Evolutionary conservation across 179 eudicot species (phyloP).

Genomic region (Silene vulgaris): DNA sequence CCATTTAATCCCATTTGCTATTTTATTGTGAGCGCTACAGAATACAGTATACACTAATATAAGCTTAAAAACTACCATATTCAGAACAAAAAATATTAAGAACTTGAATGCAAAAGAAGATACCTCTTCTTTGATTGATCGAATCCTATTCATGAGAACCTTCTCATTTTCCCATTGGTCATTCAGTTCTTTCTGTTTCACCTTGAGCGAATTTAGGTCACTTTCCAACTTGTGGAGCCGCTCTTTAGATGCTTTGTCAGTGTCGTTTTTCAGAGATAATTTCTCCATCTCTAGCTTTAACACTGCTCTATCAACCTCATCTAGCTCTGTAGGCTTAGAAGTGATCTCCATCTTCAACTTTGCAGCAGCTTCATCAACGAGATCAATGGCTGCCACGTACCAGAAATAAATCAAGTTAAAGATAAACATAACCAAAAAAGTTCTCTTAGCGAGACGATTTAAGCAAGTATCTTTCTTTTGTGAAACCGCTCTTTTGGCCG

Average conservation of each 20-base stretch:
- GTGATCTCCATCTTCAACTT: constrained; percentile 98
- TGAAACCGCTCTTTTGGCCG: too few relatives aligned
- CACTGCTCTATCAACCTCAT: constrained; percentile 85
- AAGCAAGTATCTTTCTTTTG: too few relatives aligned
- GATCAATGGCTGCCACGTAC: constrained; percentile 71
- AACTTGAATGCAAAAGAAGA: neutral
- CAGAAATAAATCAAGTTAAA: neutral
- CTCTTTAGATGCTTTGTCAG: constrained; percentile 90
- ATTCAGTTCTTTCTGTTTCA: constrained; percentile 67
- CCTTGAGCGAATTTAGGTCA: constrained; percentile 59
- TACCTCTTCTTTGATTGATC: constrained; percentile 96
- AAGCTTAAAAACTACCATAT: neutral
- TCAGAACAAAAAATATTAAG: too few relatives aligned
- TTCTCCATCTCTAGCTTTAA: constrained; percentile 93
- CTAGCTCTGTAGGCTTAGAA: constrained; percentile 92
- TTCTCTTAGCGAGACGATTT: too few relatives aligned
- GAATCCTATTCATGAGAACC: constrained; percentile 65
- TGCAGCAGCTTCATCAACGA: constrained; percentile 98
- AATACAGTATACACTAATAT: too few relatives aligned
- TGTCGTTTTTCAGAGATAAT: constrained; percentile 79
- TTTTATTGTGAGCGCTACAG: too few relatives aligned
- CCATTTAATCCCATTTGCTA: too few relatives aligned
- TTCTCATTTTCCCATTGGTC: constrained; percentile 95
- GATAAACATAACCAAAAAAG: neutral
- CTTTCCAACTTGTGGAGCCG: constrained; percentile 67